These are phyloP conservation scores for Penicillium crustosum DNA, from an alignment of 2,329 filamentous ascomycete genomes.

Conservation along the genomic window DNA sequence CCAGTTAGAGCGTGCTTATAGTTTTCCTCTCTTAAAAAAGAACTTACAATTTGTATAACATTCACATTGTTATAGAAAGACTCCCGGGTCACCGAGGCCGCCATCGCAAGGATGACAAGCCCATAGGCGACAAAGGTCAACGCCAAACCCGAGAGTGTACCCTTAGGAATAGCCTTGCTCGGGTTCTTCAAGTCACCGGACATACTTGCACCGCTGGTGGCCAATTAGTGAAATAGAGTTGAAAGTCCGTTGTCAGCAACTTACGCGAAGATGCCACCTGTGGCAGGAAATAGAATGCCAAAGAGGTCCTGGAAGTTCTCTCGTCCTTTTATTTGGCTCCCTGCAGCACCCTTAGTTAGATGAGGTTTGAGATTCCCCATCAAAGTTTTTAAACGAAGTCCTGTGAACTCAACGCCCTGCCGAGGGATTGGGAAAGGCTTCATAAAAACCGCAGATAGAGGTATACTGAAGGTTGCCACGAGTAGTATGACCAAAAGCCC, in stretches of 20 bases:
- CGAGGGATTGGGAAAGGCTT: constrained; percentile 64
- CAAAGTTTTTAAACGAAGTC: constrained; percentile 69
- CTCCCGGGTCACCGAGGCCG: constrained; percentile 69
- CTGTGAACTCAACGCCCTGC: constrained; percentile 73
- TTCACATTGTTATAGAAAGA: constrained; percentile 75
- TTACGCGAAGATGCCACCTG: constrained; percentile 59
- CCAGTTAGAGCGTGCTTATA: constrained; percentile 8
- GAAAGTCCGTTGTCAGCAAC: constrained; percentile 37
- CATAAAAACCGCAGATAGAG: constrained; percentile 69
- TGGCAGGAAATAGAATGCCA: constrained; percentile 78
- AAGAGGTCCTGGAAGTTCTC: constrained; percentile 79
- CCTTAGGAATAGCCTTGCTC: constrained; percentile 78
- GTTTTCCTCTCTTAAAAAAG: background rate
- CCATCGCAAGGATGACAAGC: constrained; percentile 75
- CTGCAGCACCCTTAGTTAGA: constrained; percentile 62
- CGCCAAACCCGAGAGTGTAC: constrained; percentile 75
- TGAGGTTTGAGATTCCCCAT: constrained; percentile 70
- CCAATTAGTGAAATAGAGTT: constrained; percentile 52
- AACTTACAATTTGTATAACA: constrained; percentile 67
- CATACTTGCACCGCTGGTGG: constrained; percentile 73
- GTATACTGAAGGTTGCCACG: constrained; percentile 76
- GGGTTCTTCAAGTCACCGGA: constrained; percentile 81
- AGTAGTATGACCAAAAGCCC: constrained; percentile 69
- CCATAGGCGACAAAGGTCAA: constrained; percentile 76
- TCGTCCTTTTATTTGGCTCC: constrained; percentile 60